Evolutionary conservation across 116 monocot species (phyloP).

Genomic region (Posidonia oceanica): DNA sequence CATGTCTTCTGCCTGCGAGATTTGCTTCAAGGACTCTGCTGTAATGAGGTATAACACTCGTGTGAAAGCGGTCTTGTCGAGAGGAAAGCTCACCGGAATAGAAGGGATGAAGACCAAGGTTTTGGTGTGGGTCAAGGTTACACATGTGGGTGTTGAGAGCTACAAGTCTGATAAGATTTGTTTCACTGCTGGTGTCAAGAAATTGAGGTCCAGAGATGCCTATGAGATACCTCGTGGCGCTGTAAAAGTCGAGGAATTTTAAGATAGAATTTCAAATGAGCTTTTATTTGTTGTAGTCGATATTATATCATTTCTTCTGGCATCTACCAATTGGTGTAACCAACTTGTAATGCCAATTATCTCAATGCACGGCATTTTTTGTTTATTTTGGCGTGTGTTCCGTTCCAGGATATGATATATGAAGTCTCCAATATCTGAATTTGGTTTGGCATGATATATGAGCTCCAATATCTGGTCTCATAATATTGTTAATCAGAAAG

Average conservation of each 20-base stretch:
- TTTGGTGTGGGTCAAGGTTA: constrained; percentile 87
- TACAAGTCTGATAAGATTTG: constrained; percentile 77
- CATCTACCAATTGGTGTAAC: too few species aligned
- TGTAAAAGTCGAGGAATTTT: constrained; percentile 63
- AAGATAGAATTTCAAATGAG: constrained; percentile 1
- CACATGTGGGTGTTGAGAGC: constrained; percentile 58
- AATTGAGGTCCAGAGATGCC: constrained; percentile 63
- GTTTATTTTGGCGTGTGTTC: too few species aligned
- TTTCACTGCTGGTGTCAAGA: constrained; percentile 90
- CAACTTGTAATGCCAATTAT: too few species aligned
- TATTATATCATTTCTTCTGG: too few species aligned
- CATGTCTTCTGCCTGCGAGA: constrained; percentile 55
- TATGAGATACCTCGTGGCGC: constrained; percentile 77
- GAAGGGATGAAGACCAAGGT: constrained; percentile 97
- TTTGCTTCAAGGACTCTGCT: constrained; percentile 87
- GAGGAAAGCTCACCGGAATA: constrained; percentile 74
- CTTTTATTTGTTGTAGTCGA: too few species aligned
- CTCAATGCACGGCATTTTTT: too few species aligned
- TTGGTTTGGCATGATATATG: too few species aligned
- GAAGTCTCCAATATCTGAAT: too few species aligned
- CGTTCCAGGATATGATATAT: too few species aligned
- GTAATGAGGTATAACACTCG: constrained; percentile 55
- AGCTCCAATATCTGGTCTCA: too few species aligned
- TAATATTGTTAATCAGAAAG: too few species aligned
- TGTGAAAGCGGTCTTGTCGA: constrained; percentile 59